Percentiles rank a stretch among this genome's conserved stretches.
Evolutionary conservation across 116 monocot genomes (phyloP).

Genomic region (Iris pallida): DNA sequence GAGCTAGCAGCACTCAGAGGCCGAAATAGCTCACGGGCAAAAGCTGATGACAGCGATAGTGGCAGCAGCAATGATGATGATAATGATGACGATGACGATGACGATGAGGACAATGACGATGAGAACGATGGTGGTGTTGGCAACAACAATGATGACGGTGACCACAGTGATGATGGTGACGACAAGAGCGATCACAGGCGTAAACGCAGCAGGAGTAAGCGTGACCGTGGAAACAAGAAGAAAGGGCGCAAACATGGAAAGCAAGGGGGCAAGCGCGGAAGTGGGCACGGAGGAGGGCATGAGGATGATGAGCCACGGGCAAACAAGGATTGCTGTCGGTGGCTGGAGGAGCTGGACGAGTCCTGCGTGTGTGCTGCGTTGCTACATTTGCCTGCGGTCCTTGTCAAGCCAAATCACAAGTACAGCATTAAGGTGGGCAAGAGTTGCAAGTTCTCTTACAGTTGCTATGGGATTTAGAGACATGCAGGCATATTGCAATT

Average conservation of each 20-base stretch:
- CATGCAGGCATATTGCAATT: background rate
- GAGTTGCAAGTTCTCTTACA: constrained; percentile 35
- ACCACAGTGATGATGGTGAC: background rate
- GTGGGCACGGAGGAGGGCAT: background rate
- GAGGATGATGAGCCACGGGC: constrained; percentile 6
- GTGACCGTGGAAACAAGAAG: background rate
- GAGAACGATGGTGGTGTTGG: too few species aligned
- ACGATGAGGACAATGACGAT: background rate
- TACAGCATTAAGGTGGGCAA: constrained; percentile 34
- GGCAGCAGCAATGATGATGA: background rate
- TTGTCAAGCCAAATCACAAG: constrained; percentile 41
- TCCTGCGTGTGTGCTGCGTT: constrained; percentile 58
- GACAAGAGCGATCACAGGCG: background rate
- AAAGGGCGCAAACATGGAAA: background rate
- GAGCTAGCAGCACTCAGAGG: background rate
- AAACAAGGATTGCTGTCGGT: constrained; percentile 58
- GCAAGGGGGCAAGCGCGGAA: background rate
- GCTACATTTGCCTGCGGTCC: constrained; percentile 43
- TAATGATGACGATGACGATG: constrained; percentile 16
- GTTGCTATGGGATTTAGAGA: constrained; percentile 21
- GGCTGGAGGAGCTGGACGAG: constrained; percentile 52
- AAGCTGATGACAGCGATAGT: background rate
- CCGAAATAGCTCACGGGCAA: background rate
- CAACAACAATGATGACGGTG: background rate
- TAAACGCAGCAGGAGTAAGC: constrained; percentile 1